These are phyloP conservation scores for Suillus paluster DNA, from an alignment of 768 basidiomycete species.

Conservation along the genomic window DNA sequence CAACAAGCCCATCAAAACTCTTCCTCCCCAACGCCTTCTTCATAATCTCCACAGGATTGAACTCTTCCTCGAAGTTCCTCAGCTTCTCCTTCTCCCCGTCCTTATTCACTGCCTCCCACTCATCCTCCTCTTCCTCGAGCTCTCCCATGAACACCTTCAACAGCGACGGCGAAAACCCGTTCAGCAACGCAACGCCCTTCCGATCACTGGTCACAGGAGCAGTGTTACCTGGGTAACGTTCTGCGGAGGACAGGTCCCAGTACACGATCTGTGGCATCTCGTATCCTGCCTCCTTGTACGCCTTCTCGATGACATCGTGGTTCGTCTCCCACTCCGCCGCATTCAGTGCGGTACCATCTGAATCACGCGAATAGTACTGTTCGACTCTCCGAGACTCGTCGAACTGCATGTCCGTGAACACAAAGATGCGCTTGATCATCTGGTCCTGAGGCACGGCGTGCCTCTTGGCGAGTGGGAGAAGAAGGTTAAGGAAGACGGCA, in stretches of 20 bases:
- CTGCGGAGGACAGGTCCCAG: slow-evolving; percentile 57
- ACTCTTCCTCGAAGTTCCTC: slow-evolving; percentile 25
- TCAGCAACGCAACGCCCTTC: slow-evolving; percentile 70
- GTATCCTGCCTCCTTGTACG: slow-evolving; percentile 66
- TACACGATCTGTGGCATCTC: slow-evolving; percentile 75
- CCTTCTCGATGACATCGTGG: slow-evolving; percentile 57
- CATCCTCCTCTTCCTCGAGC: slow-evolving; percentile 30
- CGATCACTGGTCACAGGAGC: slow-evolving; percentile 55
- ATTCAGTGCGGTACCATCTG: slow-evolving; percentile 9
- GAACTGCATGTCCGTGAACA: slow-evolving; percentile 85
- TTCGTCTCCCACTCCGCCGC: slow-evolving; percentile 58
- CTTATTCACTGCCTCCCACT: no score
- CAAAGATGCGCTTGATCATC: slow-evolving; percentile 77
- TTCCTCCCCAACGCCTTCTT: slow-evolving; percentile 49
- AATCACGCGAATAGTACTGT: not conserved
- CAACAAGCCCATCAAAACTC: slow-evolving; percentile 62
- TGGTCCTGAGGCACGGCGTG: slow-evolving; percentile 64
- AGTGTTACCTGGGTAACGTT: slow-evolving; percentile 28
- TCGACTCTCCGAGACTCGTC: slow-evolving; percentile 34
- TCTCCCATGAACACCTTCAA: slow-evolving; percentile 73
- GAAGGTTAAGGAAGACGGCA: slow-evolving; percentile 62
- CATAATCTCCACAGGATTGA: slow-evolving; percentile 50
- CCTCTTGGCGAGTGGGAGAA: slow-evolving; percentile 62
- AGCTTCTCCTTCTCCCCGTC: slow-evolving; percentile 15
- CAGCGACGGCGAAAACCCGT: slow-evolving; percentile 70